Percentiles rank a stretch among this genome's conserved stretches.
phyloP scores from a whole-genome alignment of 2,329 filamentous ascomycete species.

The Trichoderma simmonsii region DNA sequence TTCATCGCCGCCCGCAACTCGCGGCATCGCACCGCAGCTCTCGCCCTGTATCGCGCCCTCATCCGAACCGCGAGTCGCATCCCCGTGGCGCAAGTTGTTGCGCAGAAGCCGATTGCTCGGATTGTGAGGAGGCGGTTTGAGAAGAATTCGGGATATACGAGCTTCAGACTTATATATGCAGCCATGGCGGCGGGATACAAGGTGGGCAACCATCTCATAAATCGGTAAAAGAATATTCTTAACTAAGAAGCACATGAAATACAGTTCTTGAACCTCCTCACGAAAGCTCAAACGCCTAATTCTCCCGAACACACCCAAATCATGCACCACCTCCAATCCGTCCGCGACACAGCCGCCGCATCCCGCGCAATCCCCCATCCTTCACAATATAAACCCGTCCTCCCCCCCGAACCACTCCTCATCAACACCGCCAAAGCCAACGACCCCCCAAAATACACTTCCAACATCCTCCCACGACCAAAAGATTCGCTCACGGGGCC shows the following conservation, averaged over 20 bases:
- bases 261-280: constrained; percentile 43
- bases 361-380: constrained; percentile 22
- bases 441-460: constrained; percentile 47
- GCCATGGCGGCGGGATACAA: constrained; percentile 68
- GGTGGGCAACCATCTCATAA: constrained; percentile 32
- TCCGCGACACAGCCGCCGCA: constrained; percentile 23
- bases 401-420: constrained; percentile 31
- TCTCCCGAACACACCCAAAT: constrained; percentile 43
- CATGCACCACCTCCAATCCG: constrained; percentile 34
- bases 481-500: constrained; percentile 39
- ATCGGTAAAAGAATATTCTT: not conserved
- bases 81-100: constrained; percentile 47
- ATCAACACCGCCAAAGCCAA: constrained; percentile 34
- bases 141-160: constrained; percentile 56
- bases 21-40: constrained; percentile 55
- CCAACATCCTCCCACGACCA: constrained; percentile 47
- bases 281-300: constrained; percentile 36
- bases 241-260: not conserved
- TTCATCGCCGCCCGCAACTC: constrained; percentile 49
- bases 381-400: constrained; percentile 22
- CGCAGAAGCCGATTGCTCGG: constrained; percentile 46
- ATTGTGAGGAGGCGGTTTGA: constrained; percentile 62
- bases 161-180: constrained; percentile 56
- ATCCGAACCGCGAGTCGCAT: constrained; percentile 55
- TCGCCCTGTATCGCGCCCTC: constrained; percentile 71